Conservation (phyloP, 306 rosid genomes). For the Cucurbita moschata region DNA sequence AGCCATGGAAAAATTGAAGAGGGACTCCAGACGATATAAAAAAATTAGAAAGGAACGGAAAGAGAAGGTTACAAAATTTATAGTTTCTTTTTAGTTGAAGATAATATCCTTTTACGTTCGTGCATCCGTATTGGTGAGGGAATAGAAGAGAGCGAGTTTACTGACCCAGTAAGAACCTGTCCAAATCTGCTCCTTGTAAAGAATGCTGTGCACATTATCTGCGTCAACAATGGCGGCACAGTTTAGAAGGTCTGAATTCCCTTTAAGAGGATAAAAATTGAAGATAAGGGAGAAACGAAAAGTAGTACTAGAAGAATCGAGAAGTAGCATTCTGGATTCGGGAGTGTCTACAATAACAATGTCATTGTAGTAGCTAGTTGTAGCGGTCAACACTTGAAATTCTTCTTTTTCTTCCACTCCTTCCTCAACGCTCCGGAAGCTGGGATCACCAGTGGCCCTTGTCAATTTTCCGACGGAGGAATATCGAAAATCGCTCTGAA, state of each 20-base stretch:
- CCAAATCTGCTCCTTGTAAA: slow-evolving; percentile 67
- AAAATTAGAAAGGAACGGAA: too few relatives aligned
- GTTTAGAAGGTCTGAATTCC: background rate
- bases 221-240: slow-evolving; percentile 7
- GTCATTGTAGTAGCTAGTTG: slow-evolving; percentile 49
- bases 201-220: slow-evolving; percentile 79
- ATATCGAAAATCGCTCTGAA: background rate
- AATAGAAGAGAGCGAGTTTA: background rate
- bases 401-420: slow-evolving; percentile 23
- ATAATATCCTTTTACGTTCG: background rate
- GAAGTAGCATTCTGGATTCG: slow-evolving; percentile 60
- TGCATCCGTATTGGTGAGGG: background rate
- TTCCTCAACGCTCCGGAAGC: slow-evolving; percentile 7
- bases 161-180: slow-evolving; percentile 77
- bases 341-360: slow-evolving; percentile 57
- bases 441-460: background rate
- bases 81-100: too few relatives aligned
- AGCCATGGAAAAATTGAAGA: too few relatives aligned
- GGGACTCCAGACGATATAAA: too few relatives aligned
- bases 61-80: too few relatives aligned
- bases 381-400: slow-evolving; percentile 26
- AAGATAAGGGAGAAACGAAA: background rate
- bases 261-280: background rate
- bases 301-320: slow-evolving; percentile 50
- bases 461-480: background rate